Base-by-base conservation (phyloP, 805 yeast genomes). In the Metschnikowia cerradonensis region DNA sequence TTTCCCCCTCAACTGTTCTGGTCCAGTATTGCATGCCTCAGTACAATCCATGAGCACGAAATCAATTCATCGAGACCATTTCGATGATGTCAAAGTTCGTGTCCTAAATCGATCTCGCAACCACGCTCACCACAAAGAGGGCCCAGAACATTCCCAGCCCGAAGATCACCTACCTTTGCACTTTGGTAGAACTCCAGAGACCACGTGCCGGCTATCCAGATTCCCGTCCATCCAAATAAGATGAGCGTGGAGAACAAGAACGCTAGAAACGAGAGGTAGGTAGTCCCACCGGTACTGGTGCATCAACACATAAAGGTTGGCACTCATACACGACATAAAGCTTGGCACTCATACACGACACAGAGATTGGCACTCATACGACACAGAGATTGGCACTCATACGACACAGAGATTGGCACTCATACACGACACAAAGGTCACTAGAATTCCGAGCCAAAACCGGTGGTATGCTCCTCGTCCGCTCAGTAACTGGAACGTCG, bases 251-350 rank as follows among this genome's bases (percentile, higher is more conserved):
- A 85, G 19, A 87, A 60, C 2, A 72, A 70, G 48, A 80, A 77
- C 52, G 84, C 76, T 49, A 84, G 60, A 11, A 74, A 60, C 4
- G 86, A 78, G 42, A 85, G 71, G 89, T 90, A 85, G 71, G 89
- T 90, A 86, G 67, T 88, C 95, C 95, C 95, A 88, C 62, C 90
- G 77, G 62, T 79, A 79, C 63, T 85, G 88, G 59, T 84, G 90
- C 54, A 84, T 65, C 56, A 84, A 62, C 50, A 87, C 77, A 64
- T 84, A 86, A 3, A 79, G 53, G 61, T 88, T 84, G 70, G 91
- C 85, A 0, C 91, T 66, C 22, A 83, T 71, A 45, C 81, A 84
- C 3, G 90, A 78, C 59, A 86, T 84, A 30, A 83, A 73, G 0
- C n/a, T n/a, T n/a, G n/a, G n/a, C n/a, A n/a, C n/a, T n/a, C n/a